Evolutionary conservation across 2,329 filamentous ascomycete species (phyloP), one percentile per base, ranked within the genome.

Genomic region (Talaromyces albobiverticillius): DNA sequence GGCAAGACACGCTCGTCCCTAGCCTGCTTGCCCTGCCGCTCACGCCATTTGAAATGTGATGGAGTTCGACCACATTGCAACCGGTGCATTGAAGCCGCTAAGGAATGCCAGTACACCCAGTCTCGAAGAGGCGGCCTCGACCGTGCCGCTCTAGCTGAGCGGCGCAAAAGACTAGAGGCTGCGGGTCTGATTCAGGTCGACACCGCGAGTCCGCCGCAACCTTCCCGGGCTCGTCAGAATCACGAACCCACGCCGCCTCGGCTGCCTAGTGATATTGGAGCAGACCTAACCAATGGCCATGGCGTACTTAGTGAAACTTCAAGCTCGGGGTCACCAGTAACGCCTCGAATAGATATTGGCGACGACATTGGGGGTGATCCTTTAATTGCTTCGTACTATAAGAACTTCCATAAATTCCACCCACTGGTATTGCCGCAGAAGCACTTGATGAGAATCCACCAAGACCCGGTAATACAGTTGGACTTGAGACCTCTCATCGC

Each of bases 21-120:
- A 18, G 64, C 63, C 41, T 71, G 68, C 48, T 29, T 67, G 10
- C 61, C 65, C 8, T 71, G 69, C 54, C 72, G 69, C 48, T 69
- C 62, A 54, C 71, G 68, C 26, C 74, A 74, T 64, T 65, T 78
- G 29, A 77, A 76, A 66, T 80, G 76, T 59, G 77, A 78, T 57
- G 76, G 72, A 34, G 70, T 66, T 42, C 68, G 67, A 53, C 77
- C 77, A 25, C 61, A 61, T 16, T 79, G 76, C 54, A 66, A 62
- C 50, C 73, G 76, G 22, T 79, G 77, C 59, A n/a, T 45, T 1
- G 60, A 62, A n/a, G 20, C 72, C 42, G 71, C 70, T 23, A 76
- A 76, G 54, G 65, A 73, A 25, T 81, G 78, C 53, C 71, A 70
- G 54, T 80, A 80, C 62, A 69, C 75, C 18, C 74, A 74, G 57